Base-by-base conservation (phyloP, 1,284 basidiomycete genomes). In the Cutaneotrichosporon sp. region DNA sequence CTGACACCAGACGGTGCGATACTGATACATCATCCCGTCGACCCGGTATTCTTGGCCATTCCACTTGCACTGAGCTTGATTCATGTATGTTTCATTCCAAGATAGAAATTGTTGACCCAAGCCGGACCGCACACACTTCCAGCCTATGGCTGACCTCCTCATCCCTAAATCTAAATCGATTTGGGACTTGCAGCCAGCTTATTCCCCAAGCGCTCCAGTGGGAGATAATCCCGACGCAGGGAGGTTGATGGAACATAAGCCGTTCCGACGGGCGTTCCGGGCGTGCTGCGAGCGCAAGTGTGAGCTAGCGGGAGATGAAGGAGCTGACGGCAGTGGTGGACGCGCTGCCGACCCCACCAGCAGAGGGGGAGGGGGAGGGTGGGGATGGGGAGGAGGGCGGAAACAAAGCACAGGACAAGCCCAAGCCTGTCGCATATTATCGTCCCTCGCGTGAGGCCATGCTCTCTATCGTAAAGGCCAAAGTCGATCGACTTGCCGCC, bases 201-300 rank as follows among this genome's bases (percentile, higher is more conserved):
- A 77, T 62, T 66, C 73, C 0, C 65, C 61, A 8, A 36, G 51
- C 2, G 49, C 67, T 8, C 40, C 22, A 7, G 47, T 32, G 7
- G 60, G 51, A 13, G 70, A 56, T 16, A 79, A 77, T 61, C 65
- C 70, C 30, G 78, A 79, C 63, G 60, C 78, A 3, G 58, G 42
- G 3, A 34, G 65, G 7, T 55, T 79, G 40, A 53, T 74, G 6
- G 67, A 63, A 18, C 32, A 72, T 31, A 73, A 70, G 53, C 36
- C 50, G 9, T 72, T 77, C 51, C 56, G 61, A 30, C 65, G 67
- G 21, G 73, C 71, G 2, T 76, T 79, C 64, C 68, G 64, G 46
- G 70, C 73, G 5, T 76, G 73, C 59, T 79, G 78, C 56, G 76
- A 79, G 30, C 63, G 68, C 46, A 78, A 78, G 65, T 65, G 76